Base-by-base conservation (phyloP, 2,329 filamentous ascomycete species). In the Aspergillus sergii region DNA sequence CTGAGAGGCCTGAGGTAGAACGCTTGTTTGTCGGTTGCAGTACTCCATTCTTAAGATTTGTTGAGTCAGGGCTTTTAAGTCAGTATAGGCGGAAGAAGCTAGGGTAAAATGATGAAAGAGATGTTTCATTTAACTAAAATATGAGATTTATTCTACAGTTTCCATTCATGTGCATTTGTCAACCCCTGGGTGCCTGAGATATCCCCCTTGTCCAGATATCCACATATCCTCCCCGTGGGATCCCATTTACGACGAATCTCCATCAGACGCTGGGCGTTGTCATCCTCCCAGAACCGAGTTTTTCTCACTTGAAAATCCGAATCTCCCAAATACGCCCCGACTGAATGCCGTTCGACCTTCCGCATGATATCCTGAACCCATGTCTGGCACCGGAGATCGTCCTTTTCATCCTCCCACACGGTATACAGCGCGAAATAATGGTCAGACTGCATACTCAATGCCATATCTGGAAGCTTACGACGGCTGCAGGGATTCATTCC, bases 351-450 rank as follows among this genome's bases (percentile, higher is more conserved):
- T 67, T 82, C 79, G 1, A 84, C 73, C 8, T 69, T 59, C 32
- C 59, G 65, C 74, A 84, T 81, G 1, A 80, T 68, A 28, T 75
- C 65, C n/a, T 69, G 69, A 1, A 84, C 77, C 84, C 84, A 87
- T 1, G 48, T 64, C 34, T 73, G 72, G 68, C 80, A 83, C n/a
- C 66, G 64, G 0, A 68, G 70, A 63, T 86, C 84, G 45, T 86
- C 83, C 2, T 69, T 64, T 21, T 71, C 74, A 28, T 83, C 73
- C 56, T 84, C 80, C 80, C 83, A 86, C 2, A 85, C 73, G 0
- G 81, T 77, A 66, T 86, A 87, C 3, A 84, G 59, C 1, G 84
- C 83, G 68, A 87, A 82, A 71, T 87, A 87, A 69, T 87, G 84
- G 66, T 87, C 85, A 0, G 79, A 80, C 60, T 86, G 84, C 80